A percentile compares a stretch with the other conserved stretches of the same genome.
Evolutionary conservation across 345 rosid genomes (phyloP).

Genomic region (Punica granatum): DNA sequence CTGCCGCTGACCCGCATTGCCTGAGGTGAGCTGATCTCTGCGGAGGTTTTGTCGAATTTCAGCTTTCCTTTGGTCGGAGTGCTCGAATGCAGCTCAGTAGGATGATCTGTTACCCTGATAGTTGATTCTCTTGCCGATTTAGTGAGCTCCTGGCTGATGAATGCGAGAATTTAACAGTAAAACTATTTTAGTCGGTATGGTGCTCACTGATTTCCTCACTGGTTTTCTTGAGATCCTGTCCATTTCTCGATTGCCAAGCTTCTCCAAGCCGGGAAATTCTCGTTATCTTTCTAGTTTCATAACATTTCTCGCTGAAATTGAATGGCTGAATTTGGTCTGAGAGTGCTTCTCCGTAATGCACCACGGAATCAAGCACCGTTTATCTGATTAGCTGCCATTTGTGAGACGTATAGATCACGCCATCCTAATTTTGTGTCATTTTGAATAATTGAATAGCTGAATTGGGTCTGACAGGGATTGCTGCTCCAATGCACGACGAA

Average conservation of each 20-base stretch:
- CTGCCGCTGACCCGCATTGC: conserved; percentile 11
- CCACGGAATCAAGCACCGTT: background rate
- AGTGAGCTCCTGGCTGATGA: background rate
- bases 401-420: background rate
- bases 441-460: background rate
- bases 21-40: conserved; percentile 2
- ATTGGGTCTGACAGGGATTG: background rate
- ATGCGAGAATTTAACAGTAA: background rate
- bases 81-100: background rate
- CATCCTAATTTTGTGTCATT: background rate
- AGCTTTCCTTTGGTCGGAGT: background rate
- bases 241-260: background rate
- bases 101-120: background rate
- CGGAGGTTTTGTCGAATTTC: background rate
- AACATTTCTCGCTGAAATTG: background rate
- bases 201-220: background rate
- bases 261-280: background rate
- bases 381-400: background rate
- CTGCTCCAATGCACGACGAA: background rate
- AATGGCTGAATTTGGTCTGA: background rate
- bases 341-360: background rate
- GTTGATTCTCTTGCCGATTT: background rate
- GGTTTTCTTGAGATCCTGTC: background rate
- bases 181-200: background rate
- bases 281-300: background rate